Percentiles rank a stretch among this genome's conserved stretches.
Conservation (phyloP, 2,329 filamentous ascomycete genomes). For the Calonectria hawksworthii region DNA sequence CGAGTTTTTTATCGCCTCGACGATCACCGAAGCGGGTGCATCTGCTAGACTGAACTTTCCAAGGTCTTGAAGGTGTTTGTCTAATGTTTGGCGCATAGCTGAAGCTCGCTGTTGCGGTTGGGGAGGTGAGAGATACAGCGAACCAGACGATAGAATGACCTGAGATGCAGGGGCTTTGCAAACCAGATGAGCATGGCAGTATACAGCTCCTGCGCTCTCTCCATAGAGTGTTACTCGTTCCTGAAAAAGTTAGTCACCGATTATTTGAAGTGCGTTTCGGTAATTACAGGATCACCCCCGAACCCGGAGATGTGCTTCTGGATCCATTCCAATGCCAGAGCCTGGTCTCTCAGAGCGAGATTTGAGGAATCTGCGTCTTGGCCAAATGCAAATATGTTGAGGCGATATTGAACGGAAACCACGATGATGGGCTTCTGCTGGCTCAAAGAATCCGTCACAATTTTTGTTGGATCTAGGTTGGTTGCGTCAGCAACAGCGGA, state of each 20-base stretch:
- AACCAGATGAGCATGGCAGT: slow-evolving; percentile 59
- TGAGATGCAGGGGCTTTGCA: slow-evolving; percentile 52
- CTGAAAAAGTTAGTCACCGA: slow-evolving; percentile 12
- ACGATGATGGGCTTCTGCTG: slow-evolving; percentile 36
- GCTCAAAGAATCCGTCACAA: slow-evolving; percentile 53
- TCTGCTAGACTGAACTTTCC: not conserved
- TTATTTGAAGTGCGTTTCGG: too few relatives aligned
- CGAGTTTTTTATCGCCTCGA: slow-evolving; percentile 52
- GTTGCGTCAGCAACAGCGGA: not conserved
- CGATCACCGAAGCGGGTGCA: slow-evolving; percentile 35
- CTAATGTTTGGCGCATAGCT: slow-evolving; percentile 10
- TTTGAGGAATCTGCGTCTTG: slow-evolving; percentile 54
- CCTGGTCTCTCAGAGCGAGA: slow-evolving; percentile 52
- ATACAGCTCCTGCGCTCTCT: slow-evolving; percentile 61
- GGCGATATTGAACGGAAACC: slow-evolving; percentile 40
- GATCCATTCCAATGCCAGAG: slow-evolving; percentile 50
- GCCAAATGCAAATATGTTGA: slow-evolving; percentile 57
- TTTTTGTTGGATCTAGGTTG: slow-evolving; percentile 47
- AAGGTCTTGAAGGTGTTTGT: not conserved
- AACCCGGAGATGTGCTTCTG: slow-evolving; percentile 45
- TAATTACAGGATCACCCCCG: slow-evolving; percentile 44
- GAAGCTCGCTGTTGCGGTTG: slow-evolving; percentile 42
- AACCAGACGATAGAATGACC: slow-evolving; percentile 57
- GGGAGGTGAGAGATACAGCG: slow-evolving; percentile 58
- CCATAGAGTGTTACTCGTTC: slow-evolving; percentile 58